Conservation (phyloP, 768 basidiomycete species). For the Phylloporus arenicola region DNA sequence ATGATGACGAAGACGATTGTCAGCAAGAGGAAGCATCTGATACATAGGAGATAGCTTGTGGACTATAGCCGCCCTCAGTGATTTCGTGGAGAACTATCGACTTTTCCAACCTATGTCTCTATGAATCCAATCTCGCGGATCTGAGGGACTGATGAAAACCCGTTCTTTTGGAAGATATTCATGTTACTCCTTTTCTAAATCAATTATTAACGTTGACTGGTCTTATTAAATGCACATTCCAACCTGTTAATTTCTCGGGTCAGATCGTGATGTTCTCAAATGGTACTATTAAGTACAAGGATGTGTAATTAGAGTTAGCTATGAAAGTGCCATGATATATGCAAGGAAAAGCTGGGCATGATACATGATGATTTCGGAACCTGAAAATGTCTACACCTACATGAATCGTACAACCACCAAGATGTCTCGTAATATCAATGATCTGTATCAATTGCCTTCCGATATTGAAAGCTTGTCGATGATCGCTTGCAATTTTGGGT, state of each 20-base stretch:
- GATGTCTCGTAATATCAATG: not conserved
- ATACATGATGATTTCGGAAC: not conserved
- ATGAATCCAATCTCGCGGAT: no score
- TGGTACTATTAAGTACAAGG: not conserved
- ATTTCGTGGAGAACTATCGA: no score
- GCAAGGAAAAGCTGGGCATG: not conserved
- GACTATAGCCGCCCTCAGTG: no score
- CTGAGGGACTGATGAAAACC: no score
- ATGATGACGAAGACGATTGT: conserved; percentile 19
- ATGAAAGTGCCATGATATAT: not conserved
- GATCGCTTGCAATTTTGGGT: conserved; percentile 52
- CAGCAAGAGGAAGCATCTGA: conserved; percentile 14
- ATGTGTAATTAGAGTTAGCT: not conserved
- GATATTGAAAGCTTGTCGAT: conserved; percentile 44
- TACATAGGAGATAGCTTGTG: conserved; percentile 4
- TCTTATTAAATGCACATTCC: no score
- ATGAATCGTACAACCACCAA: not conserved
- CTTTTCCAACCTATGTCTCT: no score
- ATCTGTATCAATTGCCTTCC: not conserved
- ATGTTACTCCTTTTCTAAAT: no score
- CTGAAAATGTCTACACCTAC: not conserved
- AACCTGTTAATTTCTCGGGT: no score
- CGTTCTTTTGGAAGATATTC: no score
- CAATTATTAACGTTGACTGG: no score
- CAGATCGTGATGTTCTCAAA: no score